Evolutionary conservation across 1,284 basidiomycete species (phyloP).

Genomic region (Anthracocystis setariae): DNA sequence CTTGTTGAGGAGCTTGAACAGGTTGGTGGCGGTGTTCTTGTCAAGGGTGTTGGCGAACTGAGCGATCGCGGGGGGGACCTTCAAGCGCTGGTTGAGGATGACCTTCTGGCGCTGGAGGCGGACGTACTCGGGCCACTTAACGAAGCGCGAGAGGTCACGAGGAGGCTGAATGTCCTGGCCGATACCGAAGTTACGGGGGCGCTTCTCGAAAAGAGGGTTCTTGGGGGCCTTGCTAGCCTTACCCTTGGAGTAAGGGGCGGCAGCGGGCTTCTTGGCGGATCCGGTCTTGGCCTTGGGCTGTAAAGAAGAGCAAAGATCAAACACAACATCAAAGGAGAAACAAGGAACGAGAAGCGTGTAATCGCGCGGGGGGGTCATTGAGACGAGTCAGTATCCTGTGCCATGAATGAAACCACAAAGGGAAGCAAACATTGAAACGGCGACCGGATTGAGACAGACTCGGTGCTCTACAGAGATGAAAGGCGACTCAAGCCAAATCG

Average conservation of each 20-base stretch:
- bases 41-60: conserved; percentile 98
- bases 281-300: conserved; percentile 66
- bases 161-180: conserved; percentile 93
- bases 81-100: conserved; percentile 96
- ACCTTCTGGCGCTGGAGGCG: conserved; percentile 98
- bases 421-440: conserved; percentile 40
- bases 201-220: conserved; percentile 95
- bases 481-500: conserved; percentile 10
- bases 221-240: conserved; percentile 74
- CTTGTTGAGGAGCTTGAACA: conserved; percentile 99
- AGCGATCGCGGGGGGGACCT: conserved; percentile 97
- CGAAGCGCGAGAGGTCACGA: conserved; percentile 93
- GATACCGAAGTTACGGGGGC: conserved; percentile 92
- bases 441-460: conserved; percentile 48
- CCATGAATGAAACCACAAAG: conserved; percentile 39
- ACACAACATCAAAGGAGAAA: conserved; percentile 3
- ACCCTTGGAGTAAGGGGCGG: conserved; percentile 64
- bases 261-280: conserved; percentile 63
- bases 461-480: conserved; percentile 62
- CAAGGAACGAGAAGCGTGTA: conserved; percentile 1
- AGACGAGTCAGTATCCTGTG: conserved; percentile 64
- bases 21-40: conserved; percentile 98
- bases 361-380: conserved; percentile 59
- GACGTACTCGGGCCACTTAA: conserved; percentile 99
- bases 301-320: conserved; percentile 17